Percentiles rank a stretch among this genome's conserved stretches.
These are phyloP conservation scores for Vigna reflexopilosa DNA, from an alignment of 306 rosid species.

Conservation along the genomic window DNA sequence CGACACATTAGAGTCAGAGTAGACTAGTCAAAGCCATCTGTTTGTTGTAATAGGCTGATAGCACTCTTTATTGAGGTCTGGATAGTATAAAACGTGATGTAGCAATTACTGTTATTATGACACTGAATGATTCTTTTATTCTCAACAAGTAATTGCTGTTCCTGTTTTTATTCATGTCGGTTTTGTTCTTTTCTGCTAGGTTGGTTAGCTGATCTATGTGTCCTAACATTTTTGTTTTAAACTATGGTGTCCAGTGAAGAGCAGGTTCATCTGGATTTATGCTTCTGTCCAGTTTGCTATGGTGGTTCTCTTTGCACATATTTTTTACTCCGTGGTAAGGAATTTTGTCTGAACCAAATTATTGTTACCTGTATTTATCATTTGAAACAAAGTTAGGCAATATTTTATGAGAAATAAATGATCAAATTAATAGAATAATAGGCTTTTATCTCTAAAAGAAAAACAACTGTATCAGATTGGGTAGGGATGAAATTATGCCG, in stretches of 20 bases:
- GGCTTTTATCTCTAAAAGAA: constrained; percentile 4
- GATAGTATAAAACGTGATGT: not conserved
- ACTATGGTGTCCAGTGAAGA: constrained; percentile 64
- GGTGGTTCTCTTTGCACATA: constrained; percentile 94
- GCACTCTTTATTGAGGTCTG: not conserved
- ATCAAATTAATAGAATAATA: constrained; percentile 7
- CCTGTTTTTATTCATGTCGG: not conserved
- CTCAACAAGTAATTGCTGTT: not conserved
- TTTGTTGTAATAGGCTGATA: not conserved
- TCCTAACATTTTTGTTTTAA: constrained; percentile 36
- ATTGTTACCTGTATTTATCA: not conserved
- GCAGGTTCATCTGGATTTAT: constrained; percentile 96
- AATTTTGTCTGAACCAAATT: not conserved
- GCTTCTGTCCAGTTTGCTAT: constrained; percentile 89
- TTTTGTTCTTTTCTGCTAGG: not conserved
- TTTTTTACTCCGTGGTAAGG: constrained; percentile 92
- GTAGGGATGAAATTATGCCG: not conserved
- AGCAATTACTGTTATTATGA: constrained; percentile 3
- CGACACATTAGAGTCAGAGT: not conserved
- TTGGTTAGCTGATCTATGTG: constrained; percentile 11
- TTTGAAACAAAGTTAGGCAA: constrained; percentile 25
- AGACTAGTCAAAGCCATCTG: constrained; percentile 8
- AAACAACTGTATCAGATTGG: not conserved
- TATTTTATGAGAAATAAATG: not conserved
- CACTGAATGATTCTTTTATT: constrained; percentile 10